These are phyloP conservation scores for Claviceps africana DNA, from an alignment of 2,329 filamentous ascomycete species.

Conservation along the genomic window DNA sequence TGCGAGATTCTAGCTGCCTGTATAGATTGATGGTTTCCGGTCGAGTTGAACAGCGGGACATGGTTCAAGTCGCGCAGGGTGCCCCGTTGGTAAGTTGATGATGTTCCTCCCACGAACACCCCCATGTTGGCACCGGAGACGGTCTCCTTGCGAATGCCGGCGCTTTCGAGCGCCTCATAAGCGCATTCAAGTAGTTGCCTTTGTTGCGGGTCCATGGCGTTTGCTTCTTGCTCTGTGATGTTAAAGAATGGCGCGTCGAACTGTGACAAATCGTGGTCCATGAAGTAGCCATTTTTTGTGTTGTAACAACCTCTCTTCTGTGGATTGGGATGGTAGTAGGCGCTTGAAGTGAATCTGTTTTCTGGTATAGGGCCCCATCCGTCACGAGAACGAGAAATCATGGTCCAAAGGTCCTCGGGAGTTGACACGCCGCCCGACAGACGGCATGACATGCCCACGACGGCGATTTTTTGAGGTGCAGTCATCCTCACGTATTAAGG, in stretches of 20 bases:
- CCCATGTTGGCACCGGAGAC: slow-evolving; percentile 34
- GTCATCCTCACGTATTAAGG: background rate
- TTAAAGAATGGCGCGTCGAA: slow-evolving; percentile 41
- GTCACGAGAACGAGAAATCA: slow-evolving; percentile 2
- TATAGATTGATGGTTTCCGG: slow-evolving; percentile 35
- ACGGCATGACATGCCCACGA: slow-evolving; percentile 13
- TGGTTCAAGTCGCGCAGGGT: slow-evolving; percentile 29
- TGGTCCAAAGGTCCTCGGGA: slow-evolving; percentile 10
- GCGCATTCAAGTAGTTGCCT: slow-evolving; percentile 36
- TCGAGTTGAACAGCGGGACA: slow-evolving; percentile 37
- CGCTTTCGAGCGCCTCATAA: slow-evolving; percentile 39
- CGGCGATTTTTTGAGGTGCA: slow-evolving; percentile 7
- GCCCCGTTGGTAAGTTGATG: slow-evolving; percentile 26
- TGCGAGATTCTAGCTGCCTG: slow-evolving; percentile 41
- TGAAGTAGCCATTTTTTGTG: slow-evolving; percentile 22
- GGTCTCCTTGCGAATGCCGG: slow-evolving; percentile 31
- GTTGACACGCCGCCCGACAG: slow-evolving; percentile 9
- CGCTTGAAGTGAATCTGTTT: slow-evolving; percentile 8
- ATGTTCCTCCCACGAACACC: slow-evolving; percentile 29
- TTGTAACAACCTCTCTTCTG: slow-evolving; percentile 25
- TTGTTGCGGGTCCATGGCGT: slow-evolving; percentile 41
- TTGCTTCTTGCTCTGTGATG: slow-evolving; percentile 33
- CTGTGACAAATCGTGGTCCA: slow-evolving; percentile 31
- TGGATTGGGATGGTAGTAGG: slow-evolving; percentile 27
- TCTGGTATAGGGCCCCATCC: slow-evolving; percentile 1